phyloP scores from a whole-genome alignment of 176 grass and related monocot species.

The Triticum timopheevii region DNA sequence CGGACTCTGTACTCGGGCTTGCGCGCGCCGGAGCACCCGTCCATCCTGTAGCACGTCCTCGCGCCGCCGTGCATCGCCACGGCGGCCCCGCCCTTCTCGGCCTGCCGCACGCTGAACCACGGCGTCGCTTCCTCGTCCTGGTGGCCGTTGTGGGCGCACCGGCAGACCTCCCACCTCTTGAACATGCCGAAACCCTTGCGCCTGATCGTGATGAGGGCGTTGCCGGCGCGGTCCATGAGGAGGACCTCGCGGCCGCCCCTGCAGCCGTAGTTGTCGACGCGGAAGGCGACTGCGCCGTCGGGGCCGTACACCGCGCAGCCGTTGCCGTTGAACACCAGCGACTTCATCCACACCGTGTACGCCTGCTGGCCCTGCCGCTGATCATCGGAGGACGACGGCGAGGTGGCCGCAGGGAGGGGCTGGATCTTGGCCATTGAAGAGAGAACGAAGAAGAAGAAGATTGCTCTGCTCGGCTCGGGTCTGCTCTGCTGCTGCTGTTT shows the following conservation, averaged over 20 bases:
- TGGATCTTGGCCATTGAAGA: conserved; percentile 45
- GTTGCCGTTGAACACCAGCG: conserved; percentile 68
- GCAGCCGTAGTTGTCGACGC: conserved; percentile 82
- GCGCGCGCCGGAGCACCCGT: conserved; percentile 9
- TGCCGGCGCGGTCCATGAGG: conserved; percentile 70
- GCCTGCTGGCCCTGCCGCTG: neutral
- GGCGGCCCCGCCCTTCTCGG: neutral
- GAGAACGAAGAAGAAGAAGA: neutral
- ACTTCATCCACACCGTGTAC: conserved; percentile 92
- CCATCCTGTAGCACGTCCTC: conserved; percentile 23
- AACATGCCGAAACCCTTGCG: conserved; percentile 43
- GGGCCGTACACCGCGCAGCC: conserved; percentile 74
- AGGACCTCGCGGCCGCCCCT: conserved; percentile 44
- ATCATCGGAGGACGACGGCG: neutral
- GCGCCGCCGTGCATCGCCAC: conserved; percentile 28
- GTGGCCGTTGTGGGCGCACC: neutral
- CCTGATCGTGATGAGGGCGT: conserved; percentile 46
- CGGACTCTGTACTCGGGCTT: conserved; percentile 35
- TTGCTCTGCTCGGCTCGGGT: neutral
- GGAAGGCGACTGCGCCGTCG: conserved; percentile 55
- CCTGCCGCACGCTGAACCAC: conserved; percentile 58
- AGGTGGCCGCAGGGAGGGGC: neutral
- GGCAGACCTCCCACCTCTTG: conserved; percentile 33
- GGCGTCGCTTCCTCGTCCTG: neutral
- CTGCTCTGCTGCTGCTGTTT: neutral